Evolutionary conservation across 2,329 filamentous ascomycete genomes (phyloP).

Genomic region (Ophiostoma angusticollis): DNA sequence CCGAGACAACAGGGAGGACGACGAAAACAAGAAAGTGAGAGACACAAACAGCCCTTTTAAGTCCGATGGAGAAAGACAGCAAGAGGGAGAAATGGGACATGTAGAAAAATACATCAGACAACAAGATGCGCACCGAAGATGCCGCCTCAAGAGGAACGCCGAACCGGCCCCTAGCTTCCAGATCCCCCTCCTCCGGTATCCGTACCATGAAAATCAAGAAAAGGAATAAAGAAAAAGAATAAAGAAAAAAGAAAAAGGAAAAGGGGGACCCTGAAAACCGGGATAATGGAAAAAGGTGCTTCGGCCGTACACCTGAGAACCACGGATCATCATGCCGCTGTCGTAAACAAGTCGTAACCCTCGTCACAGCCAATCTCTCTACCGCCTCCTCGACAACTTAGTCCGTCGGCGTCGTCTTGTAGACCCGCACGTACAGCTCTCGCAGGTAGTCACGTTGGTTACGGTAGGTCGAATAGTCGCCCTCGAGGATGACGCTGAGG

Average conservation of each 20-base stretch:
- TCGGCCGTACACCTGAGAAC: no score
- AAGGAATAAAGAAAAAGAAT: neutral
- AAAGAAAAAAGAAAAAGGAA: neutral
- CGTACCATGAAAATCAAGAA: neutral
- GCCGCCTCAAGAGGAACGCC: no score
- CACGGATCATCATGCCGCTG: neutral
- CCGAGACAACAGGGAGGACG: no score
- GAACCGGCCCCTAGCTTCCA: no score
- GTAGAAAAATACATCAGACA: no score
- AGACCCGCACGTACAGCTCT: conserved; percentile 32
- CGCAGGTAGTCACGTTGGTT: conserved; percentile 53
- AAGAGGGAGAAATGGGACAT: no score
- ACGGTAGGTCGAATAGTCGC: conserved; percentile 65
- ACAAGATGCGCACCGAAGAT: no score
- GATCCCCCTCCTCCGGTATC: no score
- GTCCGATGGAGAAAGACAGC: no score
- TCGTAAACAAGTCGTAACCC: neutral
- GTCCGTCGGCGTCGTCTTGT: conserved; percentile 14
- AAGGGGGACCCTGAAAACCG: neutral
- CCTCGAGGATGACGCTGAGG: conserved; percentile 58
- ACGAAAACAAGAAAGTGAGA: no score
- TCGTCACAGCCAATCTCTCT: neutral
- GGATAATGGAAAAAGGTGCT: neutral
- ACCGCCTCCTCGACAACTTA: no score
- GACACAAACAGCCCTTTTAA: no score